Base-by-base conservation (phyloP, 805 yeast genomes). In the Zygotorulaspora chibaensis region DNA sequence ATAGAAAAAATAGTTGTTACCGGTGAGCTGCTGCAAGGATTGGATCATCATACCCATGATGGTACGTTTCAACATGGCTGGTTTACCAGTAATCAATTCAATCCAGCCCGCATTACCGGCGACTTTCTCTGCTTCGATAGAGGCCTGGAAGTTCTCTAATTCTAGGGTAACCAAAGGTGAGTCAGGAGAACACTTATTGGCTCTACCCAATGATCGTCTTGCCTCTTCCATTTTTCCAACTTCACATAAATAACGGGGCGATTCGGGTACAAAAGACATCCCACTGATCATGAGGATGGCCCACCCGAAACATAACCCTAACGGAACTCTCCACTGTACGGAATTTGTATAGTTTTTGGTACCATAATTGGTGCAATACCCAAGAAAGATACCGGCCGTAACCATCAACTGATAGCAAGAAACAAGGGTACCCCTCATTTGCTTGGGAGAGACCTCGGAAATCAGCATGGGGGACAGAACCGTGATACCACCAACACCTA, bases 401-500 rank as follows among this genome's bases (percentile, higher is more conserved):
- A 83, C 77, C 76, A 76, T 79, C 59, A 84, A 72, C 66, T 84
- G 89, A 71, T 76, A 83, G 56, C 80, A 75, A 38, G 83, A 79
- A 41, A 83, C 87, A 48, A 83, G 72, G 31, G 84, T 73, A 65
- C 88, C 88, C 76, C 89, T 79, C 42, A 82, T 67, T 44, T 75
- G 56, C 40, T 59, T 60, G 18, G 63, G 63, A 40, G 63, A 49
- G 36, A 57, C 61, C 38, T 62, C 64, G 34, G 84, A 74, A 53
- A 82, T 81, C 65, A 82, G 79, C 64, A 87, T 69, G 39, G 93
- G 90, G 23, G 83, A 84, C 49, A 83, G 73, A 40, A 88, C 87
- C 33, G 90, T 80, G 36, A 85, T 74, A 46, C 79, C 78, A 56
- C 96, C 96, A 47, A 85, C 87, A 48, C 87, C 86, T 5, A 84